Conservation (phyloP, 805 yeast genomes). For the Komagataella pseudopastoris region DNA sequence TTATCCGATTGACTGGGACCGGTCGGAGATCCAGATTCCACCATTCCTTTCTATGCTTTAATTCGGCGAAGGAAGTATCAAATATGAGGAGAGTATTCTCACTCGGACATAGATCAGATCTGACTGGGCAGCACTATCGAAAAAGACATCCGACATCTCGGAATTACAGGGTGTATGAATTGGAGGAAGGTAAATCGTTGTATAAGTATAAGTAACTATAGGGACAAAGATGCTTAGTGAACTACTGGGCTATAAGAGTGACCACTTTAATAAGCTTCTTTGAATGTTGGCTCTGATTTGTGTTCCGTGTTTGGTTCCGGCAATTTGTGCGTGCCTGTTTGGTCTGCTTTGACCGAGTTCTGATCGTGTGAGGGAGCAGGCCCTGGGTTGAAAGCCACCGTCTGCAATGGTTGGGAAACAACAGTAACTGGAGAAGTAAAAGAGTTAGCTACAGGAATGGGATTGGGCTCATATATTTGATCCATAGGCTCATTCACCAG, state of each 20-base stretch:
- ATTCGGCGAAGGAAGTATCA: neutral
- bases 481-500: neutral
- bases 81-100: neutral
- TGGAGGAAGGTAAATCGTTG: no score
- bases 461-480: neutral
- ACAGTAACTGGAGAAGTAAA: neutral
- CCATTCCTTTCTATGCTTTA: neutral
- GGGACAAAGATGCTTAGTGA: neutral
- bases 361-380: neutral
- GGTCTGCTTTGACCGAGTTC: neutral
- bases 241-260: neutral
- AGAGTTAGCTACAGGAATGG: neutral
- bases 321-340: neutral
- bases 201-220: no score
- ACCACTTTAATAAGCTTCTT: neutral
- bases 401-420: neutral
- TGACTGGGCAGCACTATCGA: neutral
- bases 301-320: neutral
- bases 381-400: neutral
- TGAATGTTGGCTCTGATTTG: neutral
- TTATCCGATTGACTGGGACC: neutral
- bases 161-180: neutral
- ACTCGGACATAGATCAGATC: neutral
- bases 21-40: neutral
- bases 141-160: neutral